phyloP scores from a whole-genome alignment of 2,329 filamentous ascomycete genomes.

The Cladosporium sp. region DNA sequence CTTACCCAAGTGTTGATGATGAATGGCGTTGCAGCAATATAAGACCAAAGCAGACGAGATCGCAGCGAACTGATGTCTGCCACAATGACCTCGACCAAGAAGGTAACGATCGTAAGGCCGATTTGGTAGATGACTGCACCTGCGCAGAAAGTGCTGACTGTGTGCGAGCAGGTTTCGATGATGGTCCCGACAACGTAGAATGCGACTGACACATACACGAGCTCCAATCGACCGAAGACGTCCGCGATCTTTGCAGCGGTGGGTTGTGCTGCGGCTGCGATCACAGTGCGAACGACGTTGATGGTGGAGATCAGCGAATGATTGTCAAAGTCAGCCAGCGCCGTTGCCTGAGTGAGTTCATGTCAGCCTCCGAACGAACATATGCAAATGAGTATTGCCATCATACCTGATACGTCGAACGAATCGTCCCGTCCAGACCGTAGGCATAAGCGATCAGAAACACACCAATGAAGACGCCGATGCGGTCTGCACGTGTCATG shows the following conservation, averaged over 20 bases:
- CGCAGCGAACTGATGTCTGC: conserved; percentile 61
- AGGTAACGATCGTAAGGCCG: conserved; percentile 57
- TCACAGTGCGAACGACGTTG: conserved; percentile 54
- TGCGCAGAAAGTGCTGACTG: conserved; percentile 50
- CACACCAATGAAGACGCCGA: conserved; percentile 55
- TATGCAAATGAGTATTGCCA: neutral
- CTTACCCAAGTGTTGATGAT: conserved; percentile 60
- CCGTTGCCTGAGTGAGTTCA: conserved; percentile 40
- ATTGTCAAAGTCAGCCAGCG: conserved; percentile 46
- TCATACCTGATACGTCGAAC: conserved; percentile 47
- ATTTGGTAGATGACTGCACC: conserved; percentile 59
- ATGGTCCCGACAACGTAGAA: conserved; percentile 55
- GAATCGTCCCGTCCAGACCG: conserved; percentile 54
- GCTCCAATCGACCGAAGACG: conserved; percentile 54
- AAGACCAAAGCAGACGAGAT: conserved; percentile 60
- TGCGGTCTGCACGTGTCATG: conserved; percentile 49
- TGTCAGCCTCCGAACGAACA: neutral
- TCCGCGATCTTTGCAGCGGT: conserved; percentile 57
- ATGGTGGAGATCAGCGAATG: conserved; percentile 57
- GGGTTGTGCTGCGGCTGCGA: conserved; percentile 53
- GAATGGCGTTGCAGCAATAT: conserved; percentile 57
- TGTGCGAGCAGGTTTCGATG: conserved; percentile 49
- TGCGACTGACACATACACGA: conserved; percentile 51
- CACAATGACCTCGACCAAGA: conserved; percentile 61
- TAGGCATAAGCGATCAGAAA: conserved; percentile 63